Percentiles rank a stretch among this genome's conserved stretches.
These are phyloP conservation scores for Epithele typhae DNA, from an alignment of 768 basidiomycete genomes.

Conservation along the genomic window DNA sequence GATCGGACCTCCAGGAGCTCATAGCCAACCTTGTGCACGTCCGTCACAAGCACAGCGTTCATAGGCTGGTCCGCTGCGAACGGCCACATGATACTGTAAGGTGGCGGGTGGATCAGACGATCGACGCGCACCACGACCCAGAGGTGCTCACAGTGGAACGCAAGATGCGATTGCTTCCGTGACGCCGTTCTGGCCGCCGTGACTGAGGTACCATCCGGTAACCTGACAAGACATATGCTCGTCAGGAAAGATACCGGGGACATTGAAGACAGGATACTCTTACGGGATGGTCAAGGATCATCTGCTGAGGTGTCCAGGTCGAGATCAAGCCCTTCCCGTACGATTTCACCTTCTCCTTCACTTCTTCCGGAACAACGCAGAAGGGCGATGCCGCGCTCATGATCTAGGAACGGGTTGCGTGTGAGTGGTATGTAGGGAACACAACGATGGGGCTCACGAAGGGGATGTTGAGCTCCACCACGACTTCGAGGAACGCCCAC, in stretches of 20 bases:
- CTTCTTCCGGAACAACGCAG: constrained; percentile 10
- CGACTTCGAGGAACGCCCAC: constrained; percentile 20
- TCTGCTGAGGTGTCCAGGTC: constrained; percentile 23
- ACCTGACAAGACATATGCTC: constrained; percentile 6
- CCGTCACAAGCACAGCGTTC: constrained; percentile 18
- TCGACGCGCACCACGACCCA: too few species aligned
- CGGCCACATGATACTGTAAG: constrained; percentile 24
- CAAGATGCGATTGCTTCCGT: constrained; percentile 18
- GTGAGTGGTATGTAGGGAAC: constrained; percentile 9
- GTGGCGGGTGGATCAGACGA: not conserved
- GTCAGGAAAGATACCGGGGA: too few species aligned
- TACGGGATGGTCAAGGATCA: constrained; percentile 21
- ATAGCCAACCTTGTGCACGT: constrained; percentile 21
- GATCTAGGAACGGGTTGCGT: constrained; percentile 20
- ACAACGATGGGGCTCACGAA: constrained; percentile 15
- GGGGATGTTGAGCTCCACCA: constrained; percentile 19
- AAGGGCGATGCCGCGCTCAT: constrained; percentile 18
- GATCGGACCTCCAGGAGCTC: constrained; percentile 25
- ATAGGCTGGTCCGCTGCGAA: constrained; percentile 21
- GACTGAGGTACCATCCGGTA: constrained; percentile 24
- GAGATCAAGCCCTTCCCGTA: constrained; percentile 17
- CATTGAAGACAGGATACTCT: too few species aligned
- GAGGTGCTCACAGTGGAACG: constrained; percentile 17
- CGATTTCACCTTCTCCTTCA: constrained; percentile 12
- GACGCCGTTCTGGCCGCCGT: constrained; percentile 22